phyloP scores from a whole-genome alignment of 805 yeast genomes.

The Millerago galiae region DNA sequence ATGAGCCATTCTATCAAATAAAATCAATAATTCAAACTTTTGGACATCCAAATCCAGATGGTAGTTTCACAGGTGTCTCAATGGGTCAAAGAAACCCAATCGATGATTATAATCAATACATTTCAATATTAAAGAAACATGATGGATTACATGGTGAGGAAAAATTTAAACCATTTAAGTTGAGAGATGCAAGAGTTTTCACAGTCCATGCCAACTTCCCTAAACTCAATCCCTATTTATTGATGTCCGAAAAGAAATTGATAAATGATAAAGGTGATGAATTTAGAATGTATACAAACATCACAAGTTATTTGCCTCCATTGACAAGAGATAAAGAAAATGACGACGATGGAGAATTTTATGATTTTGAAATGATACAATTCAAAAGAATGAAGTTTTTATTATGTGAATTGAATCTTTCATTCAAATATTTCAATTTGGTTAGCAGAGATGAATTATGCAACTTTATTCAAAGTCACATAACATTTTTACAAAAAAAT shows the following conservation, averaged over 20 bases:
- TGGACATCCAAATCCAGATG: constrained; percentile 20
- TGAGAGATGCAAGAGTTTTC: constrained; percentile 19
- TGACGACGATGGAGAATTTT: constrained; percentile 12
- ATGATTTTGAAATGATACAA: constrained; percentile 48
- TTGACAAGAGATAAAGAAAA: constrained; percentile 5
- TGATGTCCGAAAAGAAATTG: constrained; percentile 20
- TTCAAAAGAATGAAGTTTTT: constrained; percentile 51
- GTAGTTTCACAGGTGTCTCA: constrained; percentile 56
- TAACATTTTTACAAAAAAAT: constrained; percentile 29
- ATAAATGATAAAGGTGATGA: constrained; percentile 12
- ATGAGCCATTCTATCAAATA: constrained; percentile 43
- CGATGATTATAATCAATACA: constrained; percentile 39
- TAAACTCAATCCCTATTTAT: constrained; percentile 29
- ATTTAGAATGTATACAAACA: constrained; percentile 22
- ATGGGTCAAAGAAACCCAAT: constrained; percentile 73
- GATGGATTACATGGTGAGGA: constrained; percentile 5
- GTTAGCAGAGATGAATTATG: constrained; percentile 40
- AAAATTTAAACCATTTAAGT: constrained; percentile 11
- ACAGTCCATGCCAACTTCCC: constrained; percentile 34
- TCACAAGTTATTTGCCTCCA: constrained; percentile 23
- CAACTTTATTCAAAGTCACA: constrained; percentile 39
- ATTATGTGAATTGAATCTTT: constrained; percentile 43
- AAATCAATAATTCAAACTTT: constrained; percentile 20
- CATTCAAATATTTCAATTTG: constrained; percentile 38
- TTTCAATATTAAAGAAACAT: constrained; percentile 3